phyloP scores from a whole-genome alignment of 2,329 filamentous ascomycete species.

The Rasamsonia emersonii region DNA sequence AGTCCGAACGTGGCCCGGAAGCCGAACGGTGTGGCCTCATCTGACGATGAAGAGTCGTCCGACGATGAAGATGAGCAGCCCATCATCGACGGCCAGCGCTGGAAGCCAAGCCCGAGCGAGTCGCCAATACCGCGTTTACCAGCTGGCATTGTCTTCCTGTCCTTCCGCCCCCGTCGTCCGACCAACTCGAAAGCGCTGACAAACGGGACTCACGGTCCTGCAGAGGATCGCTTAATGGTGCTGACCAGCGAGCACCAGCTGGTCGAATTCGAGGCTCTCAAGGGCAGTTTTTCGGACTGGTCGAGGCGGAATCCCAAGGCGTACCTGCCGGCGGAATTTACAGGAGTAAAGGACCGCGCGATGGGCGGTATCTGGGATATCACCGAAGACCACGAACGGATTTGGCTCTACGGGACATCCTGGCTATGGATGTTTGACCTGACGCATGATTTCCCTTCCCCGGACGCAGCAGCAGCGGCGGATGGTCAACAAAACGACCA shows the following conservation, averaged over 20 bases:
- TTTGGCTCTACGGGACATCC: conserved; percentile 80
- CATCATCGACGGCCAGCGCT: conserved; percentile 54
- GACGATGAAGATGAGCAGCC: conserved; percentile 41
- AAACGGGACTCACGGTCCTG: conserved; percentile 28
- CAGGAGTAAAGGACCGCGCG: conserved; percentile 64
- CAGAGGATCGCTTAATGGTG: conserved; percentile 47
- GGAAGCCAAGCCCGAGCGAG: conserved; percentile 65
- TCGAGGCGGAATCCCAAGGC: conserved; percentile 71
- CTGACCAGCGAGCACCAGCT: conserved; percentile 59
- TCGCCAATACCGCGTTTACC: conserved; percentile 61
- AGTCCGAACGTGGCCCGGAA: conserved; percentile 28
- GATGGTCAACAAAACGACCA: conserved; percentile 18
- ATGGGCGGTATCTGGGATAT: conserved; percentile 83
- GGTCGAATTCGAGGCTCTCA: conserved; percentile 69
- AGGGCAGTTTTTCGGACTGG: conserved; percentile 74
- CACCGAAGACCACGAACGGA: conserved; percentile 45
- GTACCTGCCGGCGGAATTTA: conserved; percentile 65
- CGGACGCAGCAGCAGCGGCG: conserved; percentile 18
- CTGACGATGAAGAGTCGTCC: conserved; percentile 38
- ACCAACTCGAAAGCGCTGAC: conserved; percentile 25
- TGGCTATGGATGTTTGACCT: conserved; percentile 94
- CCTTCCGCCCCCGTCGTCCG: conserved; percentile 48
- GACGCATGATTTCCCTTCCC: conserved; percentile 53
- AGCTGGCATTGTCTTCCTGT: conserved; percentile 56
- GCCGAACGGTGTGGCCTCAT: conserved; percentile 28